Percentiles rank a stretch among this genome's conserved stretches.
phyloP scores from a whole-genome alignment of 768 basidiomycete genomes.

The Suillus brevipes region DNA sequence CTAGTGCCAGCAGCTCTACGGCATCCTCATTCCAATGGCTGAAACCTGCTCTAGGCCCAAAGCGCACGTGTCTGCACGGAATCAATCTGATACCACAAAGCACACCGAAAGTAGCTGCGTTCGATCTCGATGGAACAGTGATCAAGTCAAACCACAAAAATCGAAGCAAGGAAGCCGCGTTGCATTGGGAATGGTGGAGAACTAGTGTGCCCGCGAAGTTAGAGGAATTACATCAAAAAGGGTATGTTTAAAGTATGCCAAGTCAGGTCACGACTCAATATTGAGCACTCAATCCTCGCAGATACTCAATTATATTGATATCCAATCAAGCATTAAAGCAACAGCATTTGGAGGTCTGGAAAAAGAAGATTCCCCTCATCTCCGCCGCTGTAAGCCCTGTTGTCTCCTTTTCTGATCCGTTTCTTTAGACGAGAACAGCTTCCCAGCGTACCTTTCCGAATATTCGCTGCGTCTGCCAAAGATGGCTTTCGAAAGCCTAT shows the following conservation, averaged over 20 bases:
- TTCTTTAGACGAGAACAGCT: conserved; percentile 43
- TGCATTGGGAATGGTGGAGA: conserved; percentile 69
- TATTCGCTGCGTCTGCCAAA: conserved; percentile 74
- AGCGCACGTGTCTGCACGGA: conserved; percentile 38
- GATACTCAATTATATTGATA: conserved; percentile 72
- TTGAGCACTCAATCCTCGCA: conserved; percentile 29
- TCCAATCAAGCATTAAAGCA: conserved; percentile 74
- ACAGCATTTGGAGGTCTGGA: conserved; percentile 60
- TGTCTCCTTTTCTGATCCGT: neutral
- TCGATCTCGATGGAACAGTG: conserved; percentile 87
- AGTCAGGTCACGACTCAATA: neutral
- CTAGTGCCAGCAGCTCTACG: conserved; percentile 10
- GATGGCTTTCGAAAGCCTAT: conserved; percentile 86
- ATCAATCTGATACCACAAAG: conserved; percentile 33
- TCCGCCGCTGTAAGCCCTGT: conserved; percentile 54
- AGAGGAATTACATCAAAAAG: conserved; percentile 54
- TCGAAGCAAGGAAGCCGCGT: conserved; percentile 38
- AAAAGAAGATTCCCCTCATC: conserved; percentile 70
- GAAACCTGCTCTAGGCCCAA: conserved; percentile 36
- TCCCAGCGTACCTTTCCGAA: conserved; percentile 68
- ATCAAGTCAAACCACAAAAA: conserved; percentile 49
- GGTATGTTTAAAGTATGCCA: conserved; percentile 43
- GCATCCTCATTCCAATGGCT: conserved; percentile 29
- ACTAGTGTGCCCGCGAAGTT: conserved; percentile 61
- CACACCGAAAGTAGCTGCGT: conserved; percentile 65